Conservation (phyloP, 495 filamentous ascomycete species). For the Tetracladium marchalianum region DNA sequence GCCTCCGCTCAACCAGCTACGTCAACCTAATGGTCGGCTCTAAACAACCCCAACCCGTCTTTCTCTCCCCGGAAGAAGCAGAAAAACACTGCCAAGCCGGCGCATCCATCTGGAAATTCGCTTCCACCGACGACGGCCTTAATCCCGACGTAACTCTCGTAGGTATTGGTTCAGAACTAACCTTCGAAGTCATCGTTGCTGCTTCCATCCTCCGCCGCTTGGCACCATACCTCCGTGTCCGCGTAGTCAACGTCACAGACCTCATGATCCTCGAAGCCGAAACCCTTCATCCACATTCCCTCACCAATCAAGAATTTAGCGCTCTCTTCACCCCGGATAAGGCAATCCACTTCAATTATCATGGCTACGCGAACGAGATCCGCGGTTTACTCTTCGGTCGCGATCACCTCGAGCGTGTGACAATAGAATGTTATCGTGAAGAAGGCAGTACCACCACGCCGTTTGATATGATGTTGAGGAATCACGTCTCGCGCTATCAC, state of each 20-base stretch:
- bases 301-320: slow-evolving; percentile 42
- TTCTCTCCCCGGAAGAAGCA: slow-evolving; percentile 55
- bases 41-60: slow-evolving; percentile 62
- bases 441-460: slow-evolving; percentile 66
- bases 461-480: slow-evolving; percentile 67
- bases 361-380: slow-evolving; percentile 56
- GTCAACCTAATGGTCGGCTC: slow-evolving; percentile 67
- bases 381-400: slow-evolving; percentile 56
- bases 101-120: slow-evolving; percentile 57
- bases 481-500: slow-evolving; percentile 52
- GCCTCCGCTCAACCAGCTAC: slow-evolving; percentile 53
- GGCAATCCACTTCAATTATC: slow-evolving; percentile 61
- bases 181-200: slow-evolving; percentile 59
- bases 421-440: slow-evolving; percentile 55
- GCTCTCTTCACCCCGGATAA: slow-evolving; percentile 51
- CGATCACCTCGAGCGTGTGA: slow-evolving; percentile 36
- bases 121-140: slow-evolving; percentile 44
- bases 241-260: slow-evolving; percentile 68
- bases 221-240: slow-evolving; percentile 44
- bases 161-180: slow-evolving; percentile 61
- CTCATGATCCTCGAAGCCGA: slow-evolving; percentile 56
- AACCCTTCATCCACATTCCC: slow-evolving; percentile 51
- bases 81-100: slow-evolving; percentile 55
- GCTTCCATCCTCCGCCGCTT: slow-evolving; percentile 46
- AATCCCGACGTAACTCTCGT: slow-evolving; percentile 60